Base-by-base conservation (phyloP, 331 rosid species). In the Prunus yedoensis region DNA sequence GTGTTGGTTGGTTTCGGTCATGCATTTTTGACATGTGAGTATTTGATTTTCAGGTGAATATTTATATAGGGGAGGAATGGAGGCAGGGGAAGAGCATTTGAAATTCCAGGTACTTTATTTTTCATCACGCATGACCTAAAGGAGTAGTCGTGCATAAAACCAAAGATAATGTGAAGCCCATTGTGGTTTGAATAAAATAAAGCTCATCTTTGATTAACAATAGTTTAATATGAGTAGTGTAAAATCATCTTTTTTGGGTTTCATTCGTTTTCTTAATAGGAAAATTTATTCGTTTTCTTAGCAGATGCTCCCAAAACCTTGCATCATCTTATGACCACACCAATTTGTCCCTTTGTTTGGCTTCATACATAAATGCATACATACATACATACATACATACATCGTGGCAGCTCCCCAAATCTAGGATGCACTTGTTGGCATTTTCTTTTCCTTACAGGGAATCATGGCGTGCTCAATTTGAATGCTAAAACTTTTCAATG, bases 191-290 rank as follows among this genome's bases (percentile, higher is more conserved):
- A 78, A 78, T 76, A 80, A 14, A 49, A 53, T 23, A 83, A 85
- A 72, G 88, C 83, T 27, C 28, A 81, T 81, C 83, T 85, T 81
- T 74, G 77, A 81, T 81, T 82, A 32, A 84, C 78, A 82, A 70
- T 23, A 57, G 25, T 43, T 75, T 56, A 65, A 5, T 43, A 71
- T 30, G 46, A 65, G 38, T 70, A 75, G 20, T 66, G 81, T 89
- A 86, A 80, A 88, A 82, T 78, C 85, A 82, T 86, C 32, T 73
- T 25, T 73, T 25, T 59, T 59, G 56, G 45, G 2, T 53, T 61
- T 58, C n/a, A 74, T 35, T 6, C 35, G 3, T 66, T 16, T 73
- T 75, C 63, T 11, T 57, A 4, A 53, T 1, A 2, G 25, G n/a
- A 20, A 53, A 53, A 53, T 53, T 53, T 53, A 53, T 53, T 53